Conservation (phyloP, 2,329 filamentous ascomycete species). For the Colletotrichum sp. region DNA sequence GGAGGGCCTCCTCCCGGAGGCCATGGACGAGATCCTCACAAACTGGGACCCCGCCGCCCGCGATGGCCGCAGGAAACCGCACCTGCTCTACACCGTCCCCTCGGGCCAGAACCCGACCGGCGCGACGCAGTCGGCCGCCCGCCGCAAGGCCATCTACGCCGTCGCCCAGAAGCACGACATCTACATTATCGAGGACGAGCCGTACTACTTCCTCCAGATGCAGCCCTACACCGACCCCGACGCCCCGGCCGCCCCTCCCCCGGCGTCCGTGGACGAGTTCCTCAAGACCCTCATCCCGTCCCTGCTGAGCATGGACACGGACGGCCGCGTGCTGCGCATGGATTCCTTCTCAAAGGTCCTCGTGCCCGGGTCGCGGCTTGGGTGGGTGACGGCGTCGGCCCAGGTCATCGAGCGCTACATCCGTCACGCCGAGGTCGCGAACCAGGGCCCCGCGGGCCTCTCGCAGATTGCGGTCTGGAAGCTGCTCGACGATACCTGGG, state of each 20-base stretch:
- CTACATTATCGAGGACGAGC: conserved; percentile 89
- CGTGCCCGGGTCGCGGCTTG: conserved; percentile 78
- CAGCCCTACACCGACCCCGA: conserved; percentile 69
- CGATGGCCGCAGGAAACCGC: conserved; percentile 54
- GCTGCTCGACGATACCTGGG: conserved; percentile 92
- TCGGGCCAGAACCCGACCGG: conserved; percentile 93
- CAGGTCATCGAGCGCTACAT: conserved; percentile 84
- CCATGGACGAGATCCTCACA: conserved; percentile 54
- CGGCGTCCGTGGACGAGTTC: conserved; percentile 72
- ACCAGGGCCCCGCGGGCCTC: conserved; percentile 85
- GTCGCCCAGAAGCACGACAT: conserved; percentile 85
- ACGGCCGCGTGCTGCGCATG: conserved; percentile 87
- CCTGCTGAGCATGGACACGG: conserved; percentile 78
- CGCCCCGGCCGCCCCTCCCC: conserved; percentile 55
- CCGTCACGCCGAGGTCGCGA: conserved; percentile 81
- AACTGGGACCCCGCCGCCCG: conserved; percentile 52
- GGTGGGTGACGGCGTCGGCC: conserved; percentile 88
- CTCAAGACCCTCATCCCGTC: conserved; percentile 75
- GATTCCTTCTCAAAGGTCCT: conserved; percentile 95
- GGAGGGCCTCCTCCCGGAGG: conserved; percentile 55
- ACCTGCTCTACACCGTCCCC: conserved; percentile 64
- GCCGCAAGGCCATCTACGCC: conserved; percentile 75
- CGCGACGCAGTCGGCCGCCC: conserved; percentile 72
- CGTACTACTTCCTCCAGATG: conserved; percentile 94
- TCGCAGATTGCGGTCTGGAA: conserved; percentile 86